Conservation (phyloP, 345 rosid genomes). For the Gynandropsis gynandra region DNA sequence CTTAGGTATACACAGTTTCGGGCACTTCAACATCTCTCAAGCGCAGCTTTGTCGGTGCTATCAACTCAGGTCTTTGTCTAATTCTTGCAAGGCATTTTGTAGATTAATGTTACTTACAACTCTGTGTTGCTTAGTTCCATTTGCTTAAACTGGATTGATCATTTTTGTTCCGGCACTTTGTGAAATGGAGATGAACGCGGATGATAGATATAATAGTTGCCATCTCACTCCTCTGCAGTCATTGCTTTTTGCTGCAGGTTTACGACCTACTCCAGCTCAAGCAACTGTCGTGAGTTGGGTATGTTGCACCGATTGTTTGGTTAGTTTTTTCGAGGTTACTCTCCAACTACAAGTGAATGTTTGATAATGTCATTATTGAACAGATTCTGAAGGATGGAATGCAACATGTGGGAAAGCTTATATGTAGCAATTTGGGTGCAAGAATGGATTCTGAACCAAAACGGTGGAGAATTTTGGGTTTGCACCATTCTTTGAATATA, state of each 20-base stretch:
- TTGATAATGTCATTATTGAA: conserved; percentile 15
- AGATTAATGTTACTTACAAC: background rate
- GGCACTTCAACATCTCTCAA: conserved; percentile 77
- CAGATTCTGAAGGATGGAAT: conserved; percentile 93
- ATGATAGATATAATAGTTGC: conserved; percentile 12
- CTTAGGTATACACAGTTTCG: conserved; percentile 84
- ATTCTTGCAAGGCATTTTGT: background rate
- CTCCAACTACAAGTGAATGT: background rate
- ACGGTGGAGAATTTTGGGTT: conserved; percentile 86
- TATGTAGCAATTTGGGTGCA: conserved; percentile 91
- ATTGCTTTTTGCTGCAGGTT: conserved; percentile 94
- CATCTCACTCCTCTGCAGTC: conserved; percentile 73
- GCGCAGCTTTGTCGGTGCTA: conserved; percentile 79
- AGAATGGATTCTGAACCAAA: conserved; percentile 98
- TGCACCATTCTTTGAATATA: conserved; percentile 16
- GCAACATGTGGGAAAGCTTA: conserved; percentile 90
- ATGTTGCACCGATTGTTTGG: conserved; percentile 20
- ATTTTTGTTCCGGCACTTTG: background rate
- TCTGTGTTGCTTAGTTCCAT: background rate
- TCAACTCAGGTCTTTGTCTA: conserved; percentile 80
- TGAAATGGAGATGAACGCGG: background rate
- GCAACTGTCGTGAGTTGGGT: conserved; percentile 97
- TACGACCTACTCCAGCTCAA: conserved; percentile 92
- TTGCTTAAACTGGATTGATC: background rate
- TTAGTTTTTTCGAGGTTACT: background rate